Base-by-base conservation (phyloP, 2,329 filamentous ascomycete genomes). In the Cladophialophora psammophila region DNA sequence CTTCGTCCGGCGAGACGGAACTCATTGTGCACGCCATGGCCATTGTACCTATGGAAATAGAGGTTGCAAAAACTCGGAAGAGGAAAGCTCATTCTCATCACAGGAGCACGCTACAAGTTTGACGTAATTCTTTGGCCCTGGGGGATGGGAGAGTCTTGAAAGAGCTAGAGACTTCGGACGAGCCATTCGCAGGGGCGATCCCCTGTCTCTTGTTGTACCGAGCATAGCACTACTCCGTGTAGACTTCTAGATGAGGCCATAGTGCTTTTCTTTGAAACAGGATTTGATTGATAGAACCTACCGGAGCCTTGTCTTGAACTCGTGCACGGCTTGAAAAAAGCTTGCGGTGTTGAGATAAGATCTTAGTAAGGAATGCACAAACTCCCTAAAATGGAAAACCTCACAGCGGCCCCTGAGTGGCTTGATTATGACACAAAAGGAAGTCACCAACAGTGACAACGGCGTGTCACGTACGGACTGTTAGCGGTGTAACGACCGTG, bases 231-330 rank as follows among this genome's bases (percentile, higher is more conserved):
- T 20, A 20, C n/a, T 31, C 18, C 8, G 26, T 31, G 3, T 26
- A 45, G 57, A 60, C 53, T 61, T 61, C 59, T 31, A 36, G 18
- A 40, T 61, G 42, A 45, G 59, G 59, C 48, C 59, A 50, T 15
- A 18, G 32, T 10, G 5, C 18, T 2, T 50, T 7, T 36, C 31
- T 32, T 40, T 40, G 36, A 20, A 31, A 58, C 38, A 31, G 32
- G 15, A 35, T 31, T 10, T 50, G 45, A 2, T 20, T 50, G 18
- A 20, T 26, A 50, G 45, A 8, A 45, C 18, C 13, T 31, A 20
- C 42, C 32, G 36, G 3, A 26, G 12, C 52, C 60, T 56, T 45
- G 45, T 13, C 42, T 42, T 8, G n/a, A 8, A 42, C 15, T 42
- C n/a, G 40, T 42, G 40, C 40, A 42, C 6, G 15, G 40, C 3